phyloP scores from a whole-genome alignment of 345 rosid genomes.

The Citrus sinensis region DVS_A1.0 CM039166.1:23696001-23696500 shows the following conservation, averaged over 20 bases:
- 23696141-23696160: conserved; percentile 40
- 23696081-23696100: background rate
- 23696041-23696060: conserved; percentile 10
- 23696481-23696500: background rate
- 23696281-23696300: background rate
- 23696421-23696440: background rate
- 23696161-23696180: conserved; percentile 70
- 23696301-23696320: background rate
- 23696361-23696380: background rate
- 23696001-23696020: conserved; percentile 91
- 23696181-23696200: conserved; percentile 74
- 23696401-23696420: background rate
- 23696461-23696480: background rate
- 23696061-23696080: background rate
- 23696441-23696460: background rate
- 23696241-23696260: background rate
- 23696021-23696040: conserved; percentile 30
- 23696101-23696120: background rate
- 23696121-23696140: background rate
- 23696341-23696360: background rate
- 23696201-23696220: conserved; percentile 48
- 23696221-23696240: conserved; percentile 5
- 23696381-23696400: background rate
- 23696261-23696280: background rate
- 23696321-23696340: background rate